Percentiles rank a stretch among this genome's conserved stretches.
These are phyloP conservation scores for Yamadazyma sp. DNA, from an alignment of 1,139 yeast species.

Conservation along the genomic window DNA sequence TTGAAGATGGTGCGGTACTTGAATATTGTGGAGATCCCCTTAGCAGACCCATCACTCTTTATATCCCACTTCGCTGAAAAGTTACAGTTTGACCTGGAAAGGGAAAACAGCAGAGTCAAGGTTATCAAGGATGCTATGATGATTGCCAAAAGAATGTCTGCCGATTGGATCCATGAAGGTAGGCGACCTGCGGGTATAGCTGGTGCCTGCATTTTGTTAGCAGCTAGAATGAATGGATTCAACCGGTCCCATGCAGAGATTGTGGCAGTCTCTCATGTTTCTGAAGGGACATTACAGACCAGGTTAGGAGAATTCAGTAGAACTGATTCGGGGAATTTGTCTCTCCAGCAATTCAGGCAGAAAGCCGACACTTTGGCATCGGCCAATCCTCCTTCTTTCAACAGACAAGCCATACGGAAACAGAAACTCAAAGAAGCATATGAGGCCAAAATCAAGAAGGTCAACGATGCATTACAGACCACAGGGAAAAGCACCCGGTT, in stretches of 20 bases:
- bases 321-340: conserved; percentile 71
- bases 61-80: conserved; percentile 92
- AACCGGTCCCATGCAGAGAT: conserved; percentile 91
- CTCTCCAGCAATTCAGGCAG: conserved; percentile 71
- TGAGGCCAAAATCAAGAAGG: not conserved
- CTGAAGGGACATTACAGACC: conserved; percentile 88
- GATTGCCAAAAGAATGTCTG: conserved; percentile 85
- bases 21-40: conserved; percentile 72
- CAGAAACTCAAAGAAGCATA: conserved; percentile 21
- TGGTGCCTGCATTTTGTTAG: conserved; percentile 90
- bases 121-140: conserved; percentile 86
- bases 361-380: conserved; percentile 37
- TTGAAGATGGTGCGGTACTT: conserved; percentile 83
- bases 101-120: conserved; percentile 62
- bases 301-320: conserved; percentile 83
- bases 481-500: not conserved
- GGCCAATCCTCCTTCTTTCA: conserved; percentile 82
- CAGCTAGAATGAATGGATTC: conserved; percentile 94
- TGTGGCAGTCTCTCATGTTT: conserved; percentile 93
- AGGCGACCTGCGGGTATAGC: conserved; percentile 98
- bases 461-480: not conserved
- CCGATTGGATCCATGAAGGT: conserved; percentile 96
- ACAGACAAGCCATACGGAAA: conserved; percentile 35
- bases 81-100: conserved; percentile 52
- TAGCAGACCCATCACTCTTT: conserved; percentile 91